A percentile compares a stretch with the other conserved stretches of the same genome.
phyloP scores from a whole-genome alignment of 2,329 filamentous ascomycete species.

The Penicillium palitans region DNA sequence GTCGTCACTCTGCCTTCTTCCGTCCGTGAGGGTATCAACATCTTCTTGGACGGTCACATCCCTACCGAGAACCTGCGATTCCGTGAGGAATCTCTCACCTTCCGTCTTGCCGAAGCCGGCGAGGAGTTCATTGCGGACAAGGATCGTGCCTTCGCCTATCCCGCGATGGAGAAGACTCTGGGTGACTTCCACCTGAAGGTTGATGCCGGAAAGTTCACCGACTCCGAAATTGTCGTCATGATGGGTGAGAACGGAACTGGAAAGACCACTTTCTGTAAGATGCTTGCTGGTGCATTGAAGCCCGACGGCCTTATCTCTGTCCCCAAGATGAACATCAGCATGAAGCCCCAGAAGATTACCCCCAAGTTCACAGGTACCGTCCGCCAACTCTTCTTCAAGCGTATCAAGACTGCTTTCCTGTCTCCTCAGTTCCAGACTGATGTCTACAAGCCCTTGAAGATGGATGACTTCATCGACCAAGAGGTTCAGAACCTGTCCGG shows the following conservation, averaged over 20 bases:
- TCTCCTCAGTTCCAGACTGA: conserved; percentile 99
- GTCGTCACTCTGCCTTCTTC: conserved; percentile 94
- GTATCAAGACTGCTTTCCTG: conserved; percentile 95
- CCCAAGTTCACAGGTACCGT: conserved; percentile 98
- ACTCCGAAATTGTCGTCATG: conserved; percentile 99
- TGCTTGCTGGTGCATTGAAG: conserved; percentile 90
- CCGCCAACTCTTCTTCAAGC: conserved; percentile 98
- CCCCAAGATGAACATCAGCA: conserved; percentile 93
- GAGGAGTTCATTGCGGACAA: conserved; percentile 88
- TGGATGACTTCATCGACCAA: conserved; percentile 99
- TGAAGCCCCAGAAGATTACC: conserved; percentile 99
- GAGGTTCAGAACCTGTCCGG: conserved; percentile 98
- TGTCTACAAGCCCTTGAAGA: conserved; percentile 98
- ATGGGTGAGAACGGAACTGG: conserved; percentile 99
- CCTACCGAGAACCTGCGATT: conserved; percentile 98
- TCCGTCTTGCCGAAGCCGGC: conserved; percentile 84
- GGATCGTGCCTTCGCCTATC: conserved; percentile 81
- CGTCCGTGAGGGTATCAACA: conserved; percentile 98
- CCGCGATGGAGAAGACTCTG: conserved; percentile 87
- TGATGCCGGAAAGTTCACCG: conserved; percentile 83
- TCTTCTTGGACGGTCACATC: conserved; percentile 97
- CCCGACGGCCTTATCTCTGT: conserved; percentile 77
- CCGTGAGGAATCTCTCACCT: conserved; percentile 93
- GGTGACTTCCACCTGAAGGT: conserved; percentile 83
- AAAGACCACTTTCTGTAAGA: conserved; percentile 97